A percentile compares a stretch with the other conserved stretches of the same genome.
phyloP scores from a whole-genome alignment of 352 stramenopile genomes.

The Thalassiosira gravida region DNA sequence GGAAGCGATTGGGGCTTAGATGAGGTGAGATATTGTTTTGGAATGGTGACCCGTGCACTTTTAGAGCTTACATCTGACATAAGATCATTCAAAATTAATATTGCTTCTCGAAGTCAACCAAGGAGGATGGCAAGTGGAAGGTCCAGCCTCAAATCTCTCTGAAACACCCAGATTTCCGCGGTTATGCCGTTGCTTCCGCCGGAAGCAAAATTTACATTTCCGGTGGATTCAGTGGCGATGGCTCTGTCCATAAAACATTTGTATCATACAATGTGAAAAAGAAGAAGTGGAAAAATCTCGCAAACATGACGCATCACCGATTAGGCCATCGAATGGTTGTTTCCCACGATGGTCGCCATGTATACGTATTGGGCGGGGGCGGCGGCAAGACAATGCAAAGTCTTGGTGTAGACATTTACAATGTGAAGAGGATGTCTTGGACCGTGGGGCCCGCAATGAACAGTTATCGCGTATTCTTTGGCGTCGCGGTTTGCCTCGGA shows the following conservation, averaged over 20 bases:
- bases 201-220: conserved; percentile 40
- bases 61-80: background rate
- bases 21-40: conserved; percentile 8
- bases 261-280: conserved; percentile 28
- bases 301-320: conserved; percentile 29
- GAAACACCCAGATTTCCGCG: conserved; percentile 32
- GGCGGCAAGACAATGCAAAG: conserved; percentile 27
- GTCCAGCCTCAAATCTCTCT: conserved; percentile 22
- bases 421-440: conserved; percentile 21
- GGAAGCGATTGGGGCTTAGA: background rate
- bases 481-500: conserved; percentile 12
- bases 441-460: conserved; percentile 37
- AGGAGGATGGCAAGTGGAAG: conserved; percentile 24
- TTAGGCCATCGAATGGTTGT: no score
- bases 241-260: conserved; percentile 30
- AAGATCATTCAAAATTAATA: background rate
- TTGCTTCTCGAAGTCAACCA: background rate
- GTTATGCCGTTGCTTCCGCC: conserved; percentile 31
- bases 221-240: conserved; percentile 34
- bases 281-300: conserved; percentile 41
- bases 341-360: no score
- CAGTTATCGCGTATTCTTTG: conserved; percentile 42
- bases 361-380: conserved; percentile 34
- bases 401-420: conserved; percentile 34
- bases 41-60: background rate